phyloP scores from a whole-genome alignment of 2,329 filamentous ascomycete genomes.

The Lasiodiplodia hormozganensis region DNA sequence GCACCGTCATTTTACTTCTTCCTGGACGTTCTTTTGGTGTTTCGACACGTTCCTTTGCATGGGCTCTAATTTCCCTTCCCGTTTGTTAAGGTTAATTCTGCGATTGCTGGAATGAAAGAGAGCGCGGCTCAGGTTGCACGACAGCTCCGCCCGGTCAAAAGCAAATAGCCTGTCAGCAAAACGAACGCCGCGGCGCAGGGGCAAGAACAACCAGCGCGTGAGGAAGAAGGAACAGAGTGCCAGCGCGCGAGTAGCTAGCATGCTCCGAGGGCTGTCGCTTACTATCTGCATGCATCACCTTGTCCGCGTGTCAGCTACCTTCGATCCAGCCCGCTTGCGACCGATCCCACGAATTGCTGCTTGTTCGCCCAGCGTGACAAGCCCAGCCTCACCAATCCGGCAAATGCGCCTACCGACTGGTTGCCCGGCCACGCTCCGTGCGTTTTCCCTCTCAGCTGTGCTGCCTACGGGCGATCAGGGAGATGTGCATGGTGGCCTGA shows the following conservation, averaged over 20 bases:
- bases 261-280: constrained; percentile 17
- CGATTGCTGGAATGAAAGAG: not conserved
- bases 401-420: constrained; percentile 15
- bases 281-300: constrained; percentile 16
- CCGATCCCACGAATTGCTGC: constrained; percentile 4
- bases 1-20: not conserved
- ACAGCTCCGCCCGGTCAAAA: not conserved
- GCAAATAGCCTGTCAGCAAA: not conserved
- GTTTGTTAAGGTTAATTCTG: not conserved
- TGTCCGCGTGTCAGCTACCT: constrained; percentile 20
- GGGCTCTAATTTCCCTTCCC: not conserved
- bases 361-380: not conserved
- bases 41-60: not conserved
- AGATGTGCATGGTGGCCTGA: constrained; percentile 13
- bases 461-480: not conserved
- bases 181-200: not conserved
- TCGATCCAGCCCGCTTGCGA: constrained; percentile 4
- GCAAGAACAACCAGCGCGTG: not conserved
- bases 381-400: constrained; percentile 3
- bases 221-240: not conserved
- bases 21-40: not conserved
- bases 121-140: not conserved
- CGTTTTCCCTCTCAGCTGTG: not conserved
- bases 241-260: not conserved
- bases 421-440: constrained; percentile 13